Percentiles rank a stretch among this genome's conserved stretches.
Evolutionary conservation across 108 stramenopile species (phyloP).

Genomic region (Stephanodiscus triporus): DNA sequence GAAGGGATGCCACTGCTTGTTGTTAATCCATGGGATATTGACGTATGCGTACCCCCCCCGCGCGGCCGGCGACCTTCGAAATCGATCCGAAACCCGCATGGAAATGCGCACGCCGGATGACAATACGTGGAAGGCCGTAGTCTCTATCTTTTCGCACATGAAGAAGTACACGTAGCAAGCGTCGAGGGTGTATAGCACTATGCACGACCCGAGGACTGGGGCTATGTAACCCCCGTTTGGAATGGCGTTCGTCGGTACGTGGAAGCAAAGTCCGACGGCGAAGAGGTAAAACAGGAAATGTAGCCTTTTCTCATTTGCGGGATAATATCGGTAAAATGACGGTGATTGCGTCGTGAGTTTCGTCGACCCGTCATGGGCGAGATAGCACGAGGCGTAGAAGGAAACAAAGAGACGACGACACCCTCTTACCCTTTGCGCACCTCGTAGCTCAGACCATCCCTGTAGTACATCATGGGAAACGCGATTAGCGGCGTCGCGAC

Average conservation of each 20-base stretch:
- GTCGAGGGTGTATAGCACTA: conserved; percentile 44
- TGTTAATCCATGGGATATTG: conserved; percentile 45
- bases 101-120: conserved; percentile 47
- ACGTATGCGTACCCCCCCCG: conserved; percentile 39
- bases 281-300: conserved; percentile 55
- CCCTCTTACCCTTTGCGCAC: conserved; percentile 36
- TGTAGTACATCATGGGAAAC: conserved; percentile 48
- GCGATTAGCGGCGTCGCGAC: conserved; percentile 32
- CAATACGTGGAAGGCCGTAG: conserved; percentile 38
- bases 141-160: conserved; percentile 57
- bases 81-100: conserved; percentile 44
- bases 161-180: conserved; percentile 33
- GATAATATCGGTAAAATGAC: neutral
- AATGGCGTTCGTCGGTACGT: conserved; percentile 25
- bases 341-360: neutral
- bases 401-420: no score
- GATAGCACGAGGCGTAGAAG: neutral
- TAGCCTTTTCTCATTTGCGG: neutral
- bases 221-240: conserved; percentile 50
- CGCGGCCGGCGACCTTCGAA: conserved; percentile 7
- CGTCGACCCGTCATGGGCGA: neutral
- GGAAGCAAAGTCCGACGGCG: conserved; percentile 40
- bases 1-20: conserved; percentile 56
- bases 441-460: conserved; percentile 39
- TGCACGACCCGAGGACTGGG: conserved; percentile 38